Evolutionary conservation across 257 asterid species (phyloP).

Genomic region (Prunella vulgaris): DNA sequence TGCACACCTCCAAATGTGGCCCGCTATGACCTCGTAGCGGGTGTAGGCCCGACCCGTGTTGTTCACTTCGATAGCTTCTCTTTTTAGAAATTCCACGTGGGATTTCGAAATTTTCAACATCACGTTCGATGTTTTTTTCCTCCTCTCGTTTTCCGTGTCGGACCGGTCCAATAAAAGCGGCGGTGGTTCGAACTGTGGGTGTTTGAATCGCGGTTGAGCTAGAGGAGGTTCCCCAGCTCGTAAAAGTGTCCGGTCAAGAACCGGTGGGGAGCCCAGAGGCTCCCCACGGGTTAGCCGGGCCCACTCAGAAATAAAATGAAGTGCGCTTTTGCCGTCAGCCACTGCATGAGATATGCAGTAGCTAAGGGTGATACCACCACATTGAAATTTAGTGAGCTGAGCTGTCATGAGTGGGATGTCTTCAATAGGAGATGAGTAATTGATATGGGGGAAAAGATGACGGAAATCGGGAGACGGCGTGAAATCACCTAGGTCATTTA

Average conservation of each 20-base stretch:
- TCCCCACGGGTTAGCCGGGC: conserved; percentile 47
- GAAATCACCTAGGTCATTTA: background rate
- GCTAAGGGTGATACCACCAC: conserved; percentile 52
- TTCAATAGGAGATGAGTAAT: conserved; percentile 32
- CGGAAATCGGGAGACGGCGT: background rate
- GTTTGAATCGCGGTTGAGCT: conserved; percentile 19
- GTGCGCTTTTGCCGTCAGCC: conserved; percentile 53
- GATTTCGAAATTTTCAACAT: conserved; percentile 33
- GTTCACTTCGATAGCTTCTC: conserved; percentile 13
- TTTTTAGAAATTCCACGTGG: conserved; percentile 35
- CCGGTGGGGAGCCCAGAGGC: conserved; percentile 28
- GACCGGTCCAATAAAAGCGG: conserved; percentile 29
- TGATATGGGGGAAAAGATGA: conserved; percentile 31
- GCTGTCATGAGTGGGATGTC: conserved; percentile 43
- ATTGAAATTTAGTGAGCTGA: conserved; percentile 48
- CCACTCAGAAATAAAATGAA: conserved; percentile 59
- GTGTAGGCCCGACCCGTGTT: conserved; percentile 22
- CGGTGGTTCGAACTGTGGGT: conserved; percentile 33
- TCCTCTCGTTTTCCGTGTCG: conserved; percentile 21
- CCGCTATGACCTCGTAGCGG: conserved; percentile 47
- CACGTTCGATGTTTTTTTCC: conserved; percentile 20
- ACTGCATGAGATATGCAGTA: conserved; percentile 45
- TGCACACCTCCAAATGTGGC: conserved; percentile 49
- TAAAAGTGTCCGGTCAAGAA: conserved; percentile 39
- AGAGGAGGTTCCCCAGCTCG: conserved; percentile 35